Base-by-base conservation (phyloP, 2,329 filamentous ascomycete genomes). In the Ophiosphaerella narmari region DNA sequence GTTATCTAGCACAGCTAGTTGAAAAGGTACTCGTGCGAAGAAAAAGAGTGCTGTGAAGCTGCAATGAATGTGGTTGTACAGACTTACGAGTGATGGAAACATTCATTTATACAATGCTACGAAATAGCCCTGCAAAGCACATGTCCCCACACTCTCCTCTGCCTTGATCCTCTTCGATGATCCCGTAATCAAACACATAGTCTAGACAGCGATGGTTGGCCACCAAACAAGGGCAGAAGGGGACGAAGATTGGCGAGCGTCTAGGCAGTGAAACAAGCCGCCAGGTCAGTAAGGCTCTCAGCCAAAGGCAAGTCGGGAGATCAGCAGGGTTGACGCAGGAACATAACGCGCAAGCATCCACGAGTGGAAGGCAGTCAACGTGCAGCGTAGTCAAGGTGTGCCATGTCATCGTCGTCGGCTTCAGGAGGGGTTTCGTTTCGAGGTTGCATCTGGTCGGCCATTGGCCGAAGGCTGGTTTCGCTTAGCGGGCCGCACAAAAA, bases 1-100 rank as follows among this genome's bases (percentile, higher is more conserved):
- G 59, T 52, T 29, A 63, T 6, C 66, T 68, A 71, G 67, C 37
- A 65, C 65, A 62, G 67, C 66, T 70, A 71, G 65, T 48, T 46
- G 54, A 57, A 56, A 53, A 48, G 54, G 48, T 46, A 42, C 50
- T 37, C 39, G 54, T 35, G 40, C 31, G 43, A 54, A 52, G 52
- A 40, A 35, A 56, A 62, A 63, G 54, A 61, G 55, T 38, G 50
- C 54, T 46, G 35, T 47, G 51, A 52, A 46, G 45, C 21, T 55
- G 47, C 48, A 48, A 60, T n/a, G 55, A 65, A 51, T 52, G 55
- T 56, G 56, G 47, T 46, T 60, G 45, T 44, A 50, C 50, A 40
- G 54, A 51, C 29, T 46, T 38, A 43, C 45, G 46, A 34, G 46
- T 42, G 44, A 50, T 40, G 46, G 46, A 42, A 51, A 42, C 26